A percentile compares a stretch with the other conserved stretches of the same genome.
phyloP scores from a whole-genome alignment of 2,329 filamentous ascomycete species.

The Ramichloridium luteum region DNA sequence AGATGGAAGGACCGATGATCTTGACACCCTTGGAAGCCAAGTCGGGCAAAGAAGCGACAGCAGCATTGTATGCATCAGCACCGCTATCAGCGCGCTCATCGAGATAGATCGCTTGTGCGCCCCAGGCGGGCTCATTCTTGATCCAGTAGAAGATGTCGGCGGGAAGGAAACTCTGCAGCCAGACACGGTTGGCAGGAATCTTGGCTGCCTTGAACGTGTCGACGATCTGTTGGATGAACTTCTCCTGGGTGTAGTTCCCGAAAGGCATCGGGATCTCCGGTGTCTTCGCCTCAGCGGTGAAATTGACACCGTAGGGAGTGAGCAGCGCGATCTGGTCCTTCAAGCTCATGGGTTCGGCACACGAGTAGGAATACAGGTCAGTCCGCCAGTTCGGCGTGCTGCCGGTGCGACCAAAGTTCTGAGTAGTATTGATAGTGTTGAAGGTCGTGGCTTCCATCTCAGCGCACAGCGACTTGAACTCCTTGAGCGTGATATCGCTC shows the following conservation, averaged over 20 bases:
- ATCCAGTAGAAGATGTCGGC: conserved; percentile 52
- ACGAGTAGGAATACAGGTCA: conserved; percentile 32
- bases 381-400: conserved; percentile 40
- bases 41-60: conserved; percentile 43
- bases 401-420: conserved; percentile 37
- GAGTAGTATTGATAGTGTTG: conserved; percentile 44
- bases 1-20: conserved; percentile 51
- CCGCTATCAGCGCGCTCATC: conserved; percentile 47
- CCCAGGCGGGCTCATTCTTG: conserved; percentile 47
- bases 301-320: conserved; percentile 44
- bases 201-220: conserved; percentile 45
- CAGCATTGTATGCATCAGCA: conserved; percentile 38
- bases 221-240: conserved; percentile 53
- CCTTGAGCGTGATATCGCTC: conserved; percentile 54
- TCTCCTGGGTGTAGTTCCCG: conserved; percentile 50
- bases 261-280: conserved; percentile 54
- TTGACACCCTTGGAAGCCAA: conserved; percentile 48
- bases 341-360: conserved; percentile 49
- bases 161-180: conserved; percentile 51
- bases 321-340: conserved; percentile 51
- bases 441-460: conserved; percentile 57
- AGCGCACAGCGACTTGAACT: conserved; percentile 55
- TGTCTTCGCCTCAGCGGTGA: conserved; percentile 56
- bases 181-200: conserved; percentile 44
- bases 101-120: conserved; percentile 50